phyloP scores from a whole-genome alignment of 2,329 filamentous ascomycete genomes.

The Emergomyces pasteurianus region DNA sequence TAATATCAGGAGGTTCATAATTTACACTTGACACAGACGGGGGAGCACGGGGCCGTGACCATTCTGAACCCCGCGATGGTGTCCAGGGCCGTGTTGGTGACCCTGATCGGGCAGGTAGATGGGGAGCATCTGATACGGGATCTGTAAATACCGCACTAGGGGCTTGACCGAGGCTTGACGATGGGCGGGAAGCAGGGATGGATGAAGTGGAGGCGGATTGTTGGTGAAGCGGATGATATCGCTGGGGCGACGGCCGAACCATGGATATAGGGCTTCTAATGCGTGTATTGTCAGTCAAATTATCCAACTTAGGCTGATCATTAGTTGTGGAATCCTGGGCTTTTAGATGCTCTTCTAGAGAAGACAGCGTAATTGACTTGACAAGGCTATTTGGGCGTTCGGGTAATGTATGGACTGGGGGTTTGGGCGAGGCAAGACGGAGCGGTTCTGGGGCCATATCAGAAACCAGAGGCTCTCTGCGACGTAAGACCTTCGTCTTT shows the following conservation, averaged over 20 bases:
- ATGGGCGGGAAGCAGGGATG: conserved; percentile 25
- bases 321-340: conserved; percentile 8
- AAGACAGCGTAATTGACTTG: conserved; percentile 4
- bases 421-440: conserved; percentile 11
- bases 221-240: conserved; percentile 21
- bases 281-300: conserved; percentile 13
- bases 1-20: conserved; percentile 80
- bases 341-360: conserved; percentile 5
- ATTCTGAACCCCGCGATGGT: conserved; percentile 48
- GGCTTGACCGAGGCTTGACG: conserved; percentile 31
- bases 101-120: conserved; percentile 26
- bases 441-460: conserved; percentile 8
- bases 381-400: conserved; percentile 11
- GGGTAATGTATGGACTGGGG: conserved; percentile 5
- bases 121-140: conserved; percentile 22
- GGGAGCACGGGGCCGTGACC: conserved; percentile 54
- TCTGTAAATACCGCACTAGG: conserved; percentile 32
- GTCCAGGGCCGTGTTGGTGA: conserved; percentile 43
- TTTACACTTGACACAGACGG: conserved; percentile 49
- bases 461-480: conserved; percentile 1
- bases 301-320: conserved; percentile 14
- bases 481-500: background rate
- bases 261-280: conserved; percentile 17
- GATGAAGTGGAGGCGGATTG: conserved; percentile 21
- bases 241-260: conserved; percentile 18